Conservation (phyloP, 169 alveolate species). For the Cryptosporidium ryanae region DNA sequence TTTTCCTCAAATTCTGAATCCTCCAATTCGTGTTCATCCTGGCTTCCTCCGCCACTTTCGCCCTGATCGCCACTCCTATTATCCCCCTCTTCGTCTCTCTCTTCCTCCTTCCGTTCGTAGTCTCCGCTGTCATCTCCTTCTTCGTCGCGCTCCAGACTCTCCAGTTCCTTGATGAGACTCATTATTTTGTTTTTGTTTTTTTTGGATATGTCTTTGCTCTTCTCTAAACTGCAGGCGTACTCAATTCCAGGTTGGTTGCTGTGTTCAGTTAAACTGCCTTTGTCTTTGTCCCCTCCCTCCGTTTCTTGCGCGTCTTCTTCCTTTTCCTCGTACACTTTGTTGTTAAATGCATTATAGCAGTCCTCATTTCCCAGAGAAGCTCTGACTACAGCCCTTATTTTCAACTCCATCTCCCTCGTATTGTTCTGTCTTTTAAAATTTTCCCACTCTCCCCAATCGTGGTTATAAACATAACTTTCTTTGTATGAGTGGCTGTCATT, state of each 20-base stretch:
- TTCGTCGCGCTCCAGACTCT: too few relatives aligned
- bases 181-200: too few relatives aligned
- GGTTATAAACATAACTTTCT: background rate
- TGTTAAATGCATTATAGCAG: background rate
- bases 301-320: background rate
- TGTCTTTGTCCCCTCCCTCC: too few relatives aligned
- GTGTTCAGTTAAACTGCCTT: too few relatives aligned
- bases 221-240: too few relatives aligned
- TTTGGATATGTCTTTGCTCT: too few relatives aligned
- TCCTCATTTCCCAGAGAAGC: conserved; percentile 1
- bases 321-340: background rate
- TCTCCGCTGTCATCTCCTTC: too few relatives aligned
- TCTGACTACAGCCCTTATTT: background rate
- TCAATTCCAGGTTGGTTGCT: too few relatives aligned
- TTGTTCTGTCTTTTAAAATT: background rate
- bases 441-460: conserved; percentile 39
- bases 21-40: background rate
- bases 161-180: too few relatives aligned
- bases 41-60: background rate
- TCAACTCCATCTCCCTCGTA: background rate
- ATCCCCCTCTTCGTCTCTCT: background rate
- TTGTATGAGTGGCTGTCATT: background rate
- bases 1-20: background rate
- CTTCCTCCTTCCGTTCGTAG: background rate
- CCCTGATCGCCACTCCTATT: too few relatives aligned